Evolutionary conservation across 2,329 filamentous ascomycete species (phyloP).

Genomic region (Pseudopithomyces chartarum): DNA sequence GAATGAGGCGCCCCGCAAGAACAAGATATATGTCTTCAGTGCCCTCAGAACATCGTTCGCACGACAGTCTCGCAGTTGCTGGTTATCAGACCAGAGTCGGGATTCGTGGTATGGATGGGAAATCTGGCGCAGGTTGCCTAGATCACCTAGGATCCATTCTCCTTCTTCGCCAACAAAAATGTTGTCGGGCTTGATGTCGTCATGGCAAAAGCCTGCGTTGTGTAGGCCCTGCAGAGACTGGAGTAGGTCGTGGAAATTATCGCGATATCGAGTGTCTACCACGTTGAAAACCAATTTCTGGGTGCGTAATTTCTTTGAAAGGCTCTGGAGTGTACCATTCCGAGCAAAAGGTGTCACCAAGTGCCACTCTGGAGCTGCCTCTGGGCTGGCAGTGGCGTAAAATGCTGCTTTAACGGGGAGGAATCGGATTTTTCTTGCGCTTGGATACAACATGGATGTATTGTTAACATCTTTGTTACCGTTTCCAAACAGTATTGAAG

Average conservation of each 20-base stretch:
- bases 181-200: conserved; percentile 45
- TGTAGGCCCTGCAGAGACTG: conserved; percentile 31
- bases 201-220: conserved; percentile 39
- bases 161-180: conserved; percentile 30
- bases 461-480: background rate
- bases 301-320: conserved; percentile 6
- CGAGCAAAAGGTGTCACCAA: conserved; percentile 14
- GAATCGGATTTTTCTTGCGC: conserved; percentile 9
- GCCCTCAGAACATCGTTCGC: conserved; percentile 37
- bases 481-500: conserved; percentile 26
- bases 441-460: background rate
- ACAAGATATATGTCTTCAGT: conserved; percentile 36
- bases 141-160: conserved; percentile 41
- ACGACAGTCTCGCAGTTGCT: conserved; percentile 30
- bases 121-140: conserved; percentile 40
- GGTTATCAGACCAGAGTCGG: conserved; percentile 26
- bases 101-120: conserved; percentile 36
- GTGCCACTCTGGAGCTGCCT: conserved; percentile 19
- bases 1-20: conserved; percentile 19
- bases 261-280: conserved; percentile 35
- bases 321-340: conserved; percentile 17
- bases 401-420: conserved; percentile 26
- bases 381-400: conserved; percentile 12
- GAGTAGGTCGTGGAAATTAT: conserved; percentile 34
- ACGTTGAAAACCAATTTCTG: conserved; percentile 7